Evolutionary conservation across 768 basidiomycete species (phyloP).

Genomic region (Trametes punicea): DNA sequence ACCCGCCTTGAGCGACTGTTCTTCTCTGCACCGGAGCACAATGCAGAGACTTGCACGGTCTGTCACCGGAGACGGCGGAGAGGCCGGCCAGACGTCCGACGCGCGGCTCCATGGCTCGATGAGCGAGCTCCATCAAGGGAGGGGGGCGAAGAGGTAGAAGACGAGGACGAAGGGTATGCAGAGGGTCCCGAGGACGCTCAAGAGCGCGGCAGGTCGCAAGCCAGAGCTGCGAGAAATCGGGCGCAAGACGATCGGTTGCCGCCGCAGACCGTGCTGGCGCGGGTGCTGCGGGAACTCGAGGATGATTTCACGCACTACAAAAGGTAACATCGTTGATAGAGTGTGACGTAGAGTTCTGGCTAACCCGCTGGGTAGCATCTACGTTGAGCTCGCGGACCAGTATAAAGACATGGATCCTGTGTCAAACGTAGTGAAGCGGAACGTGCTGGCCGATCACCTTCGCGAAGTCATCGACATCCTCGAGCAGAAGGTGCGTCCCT

Average conservation of each 20-base stretch:
- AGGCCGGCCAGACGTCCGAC: conserved; percentile 12
- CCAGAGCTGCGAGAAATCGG: background rate
- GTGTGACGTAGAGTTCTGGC: background rate
- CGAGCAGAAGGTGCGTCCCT: conserved; percentile 72
- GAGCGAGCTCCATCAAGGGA: conserved; percentile 5
- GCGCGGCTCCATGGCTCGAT: conserved; percentile 25
- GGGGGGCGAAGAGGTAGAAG: conserved; percentile 1
- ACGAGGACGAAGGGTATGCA: conserved; percentile 48
- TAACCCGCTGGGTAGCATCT: conserved; percentile 56
- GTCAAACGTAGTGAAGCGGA: conserved; percentile 75
- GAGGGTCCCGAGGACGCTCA: conserved; percentile 41
- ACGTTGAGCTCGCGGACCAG: conserved; percentile 86
- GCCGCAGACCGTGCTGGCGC: conserved; percentile 81
- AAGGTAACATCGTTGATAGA: conserved; percentile 50
- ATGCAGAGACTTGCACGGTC: conserved; percentile 62
- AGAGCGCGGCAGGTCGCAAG: conserved; percentile 15
- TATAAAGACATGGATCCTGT: conserved; percentile 88
- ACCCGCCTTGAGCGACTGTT: conserved; percentile 76
- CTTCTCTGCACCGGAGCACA: conserved; percentile 76
- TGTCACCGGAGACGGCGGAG: conserved; percentile 51
- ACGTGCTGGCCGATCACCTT: conserved; percentile 84
- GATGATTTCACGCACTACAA: conserved; percentile 96
- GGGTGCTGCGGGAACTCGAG: conserved; percentile 85
- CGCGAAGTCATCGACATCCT: conserved; percentile 89
- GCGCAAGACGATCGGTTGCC: conserved; percentile 46